Conservation (phyloP, 163 green algal genomes). For the Scenedesmus sp. region DNA sequence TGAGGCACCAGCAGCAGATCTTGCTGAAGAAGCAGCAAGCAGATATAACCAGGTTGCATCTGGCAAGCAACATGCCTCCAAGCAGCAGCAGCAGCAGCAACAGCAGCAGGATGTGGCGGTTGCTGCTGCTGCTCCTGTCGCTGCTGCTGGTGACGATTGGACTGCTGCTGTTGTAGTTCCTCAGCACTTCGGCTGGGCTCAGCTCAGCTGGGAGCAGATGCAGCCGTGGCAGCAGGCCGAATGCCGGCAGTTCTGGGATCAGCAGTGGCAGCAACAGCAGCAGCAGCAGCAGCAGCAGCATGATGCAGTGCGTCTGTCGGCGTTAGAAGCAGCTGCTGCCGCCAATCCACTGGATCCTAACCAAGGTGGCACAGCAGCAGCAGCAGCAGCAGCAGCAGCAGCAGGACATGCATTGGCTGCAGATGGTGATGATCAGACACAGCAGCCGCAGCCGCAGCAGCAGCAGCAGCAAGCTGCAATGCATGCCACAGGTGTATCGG, state of each 20-base stretch:
- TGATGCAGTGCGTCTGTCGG: neutral
- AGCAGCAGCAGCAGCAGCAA: conserved; percentile 37
- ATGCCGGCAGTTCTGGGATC: conserved; percentile 42
- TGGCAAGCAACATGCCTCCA: neutral
- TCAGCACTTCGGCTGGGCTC: conserved; percentile 21
- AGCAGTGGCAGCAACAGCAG: conserved; percentile 44
- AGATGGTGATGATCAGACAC: neutral
- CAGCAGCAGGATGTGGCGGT: neutral
- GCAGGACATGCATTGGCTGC: neutral
- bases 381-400: neutral
- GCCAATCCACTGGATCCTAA: conserved; percentile 42
- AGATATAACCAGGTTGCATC: neutral
- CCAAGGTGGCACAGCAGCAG: neutral
- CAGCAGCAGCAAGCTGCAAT: neutral
- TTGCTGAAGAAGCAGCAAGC: neutral
- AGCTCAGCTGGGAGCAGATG: conserved; percentile 40
- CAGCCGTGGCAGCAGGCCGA: conserved; percentile 15
- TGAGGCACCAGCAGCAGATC: conserved; percentile 14
- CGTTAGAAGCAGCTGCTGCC: conserved; percentile 29
- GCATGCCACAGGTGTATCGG: neutral
- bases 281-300: neutral
- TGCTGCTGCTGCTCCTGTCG: neutral
- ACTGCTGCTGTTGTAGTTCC: neutral
- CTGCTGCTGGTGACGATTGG: neutral
- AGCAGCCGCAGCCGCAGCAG: neutral